Conservation (phyloP, 1,284 basidiomycete genomes). For the Ceratobasidium sp. region DNA sequence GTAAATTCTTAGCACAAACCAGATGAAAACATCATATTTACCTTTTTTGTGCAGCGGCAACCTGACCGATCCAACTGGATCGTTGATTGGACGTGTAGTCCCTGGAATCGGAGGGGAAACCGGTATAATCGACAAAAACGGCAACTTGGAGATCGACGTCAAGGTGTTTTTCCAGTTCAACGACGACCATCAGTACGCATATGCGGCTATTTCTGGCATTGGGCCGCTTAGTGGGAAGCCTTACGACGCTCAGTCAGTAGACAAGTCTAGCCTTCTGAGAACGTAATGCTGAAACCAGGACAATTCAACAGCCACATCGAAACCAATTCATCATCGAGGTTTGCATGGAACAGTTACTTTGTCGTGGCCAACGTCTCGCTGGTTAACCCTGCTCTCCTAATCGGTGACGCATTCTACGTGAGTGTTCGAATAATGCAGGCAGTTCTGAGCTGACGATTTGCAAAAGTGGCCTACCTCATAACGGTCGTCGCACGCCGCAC, state of each 20-base stretch:
- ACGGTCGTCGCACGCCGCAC: no score
- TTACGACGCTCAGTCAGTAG: constrained; percentile 5
- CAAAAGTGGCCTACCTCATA: no score
- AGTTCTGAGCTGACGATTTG: no score
- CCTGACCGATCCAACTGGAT: not conserved
- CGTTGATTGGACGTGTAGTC: not conserved
- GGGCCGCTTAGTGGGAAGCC: not conserved
- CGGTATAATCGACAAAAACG: constrained; percentile 7
- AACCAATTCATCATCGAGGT: constrained; percentile 7
- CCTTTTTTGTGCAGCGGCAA: not conserved
- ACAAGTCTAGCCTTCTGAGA: not conserved
- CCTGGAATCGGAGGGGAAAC: constrained; percentile 18
- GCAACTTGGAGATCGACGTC: not conserved
- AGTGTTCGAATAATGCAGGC: not conserved
- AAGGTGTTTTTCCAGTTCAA: not conserved
- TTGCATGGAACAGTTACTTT: constrained; percentile 28
- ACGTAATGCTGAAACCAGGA: no score
- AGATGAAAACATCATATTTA: not conserved
- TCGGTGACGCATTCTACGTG: constrained; percentile 13
- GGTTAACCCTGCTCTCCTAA: not conserved
- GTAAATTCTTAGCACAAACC: not conserved
- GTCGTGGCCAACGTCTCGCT: constrained; percentile 7
- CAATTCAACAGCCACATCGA: constrained; percentile 11
- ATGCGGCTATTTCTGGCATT: not conserved
- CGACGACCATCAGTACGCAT: not conserved